A percentile compares a stretch with the other conserved stretches of the same genome.
phyloP scores from a whole-genome alignment of 257 asterid species.

The Fraxinus pennsylvanica region DNA sequence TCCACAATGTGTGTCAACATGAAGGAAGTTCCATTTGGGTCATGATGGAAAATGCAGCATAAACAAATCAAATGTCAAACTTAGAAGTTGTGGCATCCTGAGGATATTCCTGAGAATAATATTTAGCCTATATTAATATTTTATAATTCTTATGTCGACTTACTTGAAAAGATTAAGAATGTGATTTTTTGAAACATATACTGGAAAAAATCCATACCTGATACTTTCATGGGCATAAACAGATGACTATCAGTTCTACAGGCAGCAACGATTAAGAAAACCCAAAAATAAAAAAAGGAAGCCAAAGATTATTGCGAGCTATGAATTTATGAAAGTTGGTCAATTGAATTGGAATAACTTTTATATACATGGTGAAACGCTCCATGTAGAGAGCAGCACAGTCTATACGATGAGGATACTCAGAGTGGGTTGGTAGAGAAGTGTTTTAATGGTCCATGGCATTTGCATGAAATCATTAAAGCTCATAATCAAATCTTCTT shows the following conservation, averaged over 20 bases:
- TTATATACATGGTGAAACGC: background rate
- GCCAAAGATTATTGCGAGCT: background rate
- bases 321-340: background rate
- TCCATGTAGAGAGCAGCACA: background rate
- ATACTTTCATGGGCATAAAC: background rate
- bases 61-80: background rate
- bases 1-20: constrained; percentile 12
- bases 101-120: background rate
- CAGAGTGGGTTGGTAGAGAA: background rate
- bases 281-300: too few relatives aligned
- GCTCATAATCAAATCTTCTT: background rate
- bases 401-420: background rate
- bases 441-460: background rate
- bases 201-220: background rate
- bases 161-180: background rate
- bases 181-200: background rate
- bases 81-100: background rate
- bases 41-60: background rate
- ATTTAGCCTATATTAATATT: background rate
- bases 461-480: background rate
- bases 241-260: background rate
- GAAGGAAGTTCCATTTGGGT: background rate
- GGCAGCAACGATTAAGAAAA: background rate
- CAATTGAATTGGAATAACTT: background rate
- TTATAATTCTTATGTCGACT: background rate